Evolutionary conservation across 257 asterid species (phyloP).

Genomic region (Nicotiana tomentosiformis): DNA sequence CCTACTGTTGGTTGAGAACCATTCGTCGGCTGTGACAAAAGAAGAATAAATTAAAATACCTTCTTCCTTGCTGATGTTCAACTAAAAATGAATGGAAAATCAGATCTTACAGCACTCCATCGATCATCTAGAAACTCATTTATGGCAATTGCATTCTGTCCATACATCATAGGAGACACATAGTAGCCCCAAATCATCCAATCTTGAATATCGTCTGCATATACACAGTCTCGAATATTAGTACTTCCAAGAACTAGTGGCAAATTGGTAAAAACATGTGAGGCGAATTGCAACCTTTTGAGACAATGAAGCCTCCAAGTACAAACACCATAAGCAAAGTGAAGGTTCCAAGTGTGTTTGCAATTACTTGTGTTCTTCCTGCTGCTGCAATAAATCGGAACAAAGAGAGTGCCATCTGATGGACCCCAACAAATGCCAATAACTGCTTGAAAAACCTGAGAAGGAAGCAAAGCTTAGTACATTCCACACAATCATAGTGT

Average conservation of each 20-base stretch:
- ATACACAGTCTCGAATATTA: neutral
- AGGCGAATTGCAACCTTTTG: constrained; percentile 40
- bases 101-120: constrained; percentile 65
- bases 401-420: constrained; percentile 78
- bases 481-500: neutral
- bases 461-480: neutral
- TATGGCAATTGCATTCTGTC: constrained; percentile 82
- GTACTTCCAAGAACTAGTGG: neutral
- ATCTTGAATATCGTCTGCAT: constrained; percentile 56
- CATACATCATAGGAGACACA: constrained; percentile 86
- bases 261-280: neutral
- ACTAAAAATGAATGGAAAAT: neutral
- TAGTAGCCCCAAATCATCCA: constrained; percentile 98
- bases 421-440: constrained; percentile 61
- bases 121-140: constrained; percentile 76
- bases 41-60: neutral
- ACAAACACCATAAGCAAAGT: constrained; percentile 59
- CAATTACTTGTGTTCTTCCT: constrained; percentile 72
- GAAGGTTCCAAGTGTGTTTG: constrained; percentile 68
- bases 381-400: constrained; percentile 73
- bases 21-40: constrained; percentile 37
- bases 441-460: constrained; percentile 70
- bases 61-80: neutral
- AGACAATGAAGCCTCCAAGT: constrained; percentile 70
- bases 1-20: constrained; percentile 68